Percentiles rank a stretch among this genome's conserved stretches.
Conservation (phyloP, 1,284 basidiomycete species). For the Lentinula novae-zelandiae region DNA sequence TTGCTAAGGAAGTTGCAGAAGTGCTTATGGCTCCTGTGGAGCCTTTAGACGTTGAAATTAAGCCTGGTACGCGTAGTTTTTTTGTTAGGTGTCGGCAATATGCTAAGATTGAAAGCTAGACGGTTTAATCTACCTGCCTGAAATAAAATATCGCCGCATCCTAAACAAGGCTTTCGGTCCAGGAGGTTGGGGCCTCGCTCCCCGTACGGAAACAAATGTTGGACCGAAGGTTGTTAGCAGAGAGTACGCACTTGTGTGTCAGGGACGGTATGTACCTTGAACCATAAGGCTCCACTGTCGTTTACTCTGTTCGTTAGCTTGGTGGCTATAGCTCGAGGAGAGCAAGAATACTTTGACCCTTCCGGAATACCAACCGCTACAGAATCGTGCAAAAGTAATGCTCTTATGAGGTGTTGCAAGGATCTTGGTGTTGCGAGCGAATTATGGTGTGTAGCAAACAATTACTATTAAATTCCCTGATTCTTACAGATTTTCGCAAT, state of each 20-base stretch:
- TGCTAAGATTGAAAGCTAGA: conserved; percentile 44
- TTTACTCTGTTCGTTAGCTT: conserved; percentile 46
- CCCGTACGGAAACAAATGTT: conserved; percentile 90
- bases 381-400: conserved; percentile 95
- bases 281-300: not conserved
- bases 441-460: conserved; percentile 66
- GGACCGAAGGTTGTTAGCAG: conserved; percentile 85
- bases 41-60: conserved; percentile 85
- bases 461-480: not conserved
- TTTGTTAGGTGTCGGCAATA: not conserved
- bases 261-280: conserved; percentile 66
- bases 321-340: conserved; percentile 89
- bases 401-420: conserved; percentile 97
- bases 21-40: conserved; percentile 76
- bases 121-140: conserved; percentile 92
- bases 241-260: conserved; percentile 93
- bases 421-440: conserved; percentile 96
- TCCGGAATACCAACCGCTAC: conserved; percentile 90
- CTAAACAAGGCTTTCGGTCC: conserved; percentile 95
- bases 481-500: not conserved
- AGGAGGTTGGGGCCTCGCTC: conserved; percentile 96
- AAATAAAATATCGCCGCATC: conserved; percentile 97
- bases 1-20: conserved; percentile 73
- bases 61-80: conserved; percentile 67
- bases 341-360: conserved; percentile 96